Percentiles rank a stretch among this genome's conserved stretches.
Evolutionary conservation across 1,284 basidiomycete genomes (phyloP).

Genomic region (Ustilago crameri): DNA sequence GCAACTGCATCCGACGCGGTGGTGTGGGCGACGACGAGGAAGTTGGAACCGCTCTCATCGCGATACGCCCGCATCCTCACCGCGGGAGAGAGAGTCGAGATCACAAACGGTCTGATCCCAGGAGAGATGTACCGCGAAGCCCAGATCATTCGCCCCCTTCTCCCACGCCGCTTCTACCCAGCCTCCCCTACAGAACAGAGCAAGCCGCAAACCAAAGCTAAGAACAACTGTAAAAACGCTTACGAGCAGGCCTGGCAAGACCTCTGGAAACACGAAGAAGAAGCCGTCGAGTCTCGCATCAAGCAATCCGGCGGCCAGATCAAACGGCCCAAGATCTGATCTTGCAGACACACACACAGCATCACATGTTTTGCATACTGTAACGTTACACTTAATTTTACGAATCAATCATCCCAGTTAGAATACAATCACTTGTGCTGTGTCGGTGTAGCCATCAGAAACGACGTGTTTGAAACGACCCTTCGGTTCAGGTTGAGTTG

Average conservation of each 20-base stretch:
- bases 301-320: constrained; percentile 26
- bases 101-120: constrained; percentile 21
- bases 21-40: constrained; percentile 43
- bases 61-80: constrained; percentile 16
- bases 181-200: too few species aligned
- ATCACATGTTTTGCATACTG: neutral
- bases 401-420: neutral
- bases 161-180: constrained; percentile 17
- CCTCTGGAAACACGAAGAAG: constrained; percentile 31
- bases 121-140: constrained; percentile 40
- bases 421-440: constrained; percentile 7
- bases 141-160: constrained; percentile 24
- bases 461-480: constrained; percentile 22
- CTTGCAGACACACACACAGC: neutral
- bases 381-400: neutral
- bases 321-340: constrained; percentile 22
- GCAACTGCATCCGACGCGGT: constrained; percentile 45
- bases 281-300: constrained; percentile 17
- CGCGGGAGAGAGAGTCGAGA: constrained; percentile 1
- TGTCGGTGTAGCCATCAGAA: constrained; percentile 6
- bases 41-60: constrained; percentile 20
- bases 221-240: too few species aligned
- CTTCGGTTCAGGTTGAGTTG: constrained; percentile 15
- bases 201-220: neutral
- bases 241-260: constrained; percentile 16